These are phyloP conservation scores for Wickerhamiella allomyrinae DNA, from an alignment of 805 yeast genomes.

Conservation along the genomic window DNA sequence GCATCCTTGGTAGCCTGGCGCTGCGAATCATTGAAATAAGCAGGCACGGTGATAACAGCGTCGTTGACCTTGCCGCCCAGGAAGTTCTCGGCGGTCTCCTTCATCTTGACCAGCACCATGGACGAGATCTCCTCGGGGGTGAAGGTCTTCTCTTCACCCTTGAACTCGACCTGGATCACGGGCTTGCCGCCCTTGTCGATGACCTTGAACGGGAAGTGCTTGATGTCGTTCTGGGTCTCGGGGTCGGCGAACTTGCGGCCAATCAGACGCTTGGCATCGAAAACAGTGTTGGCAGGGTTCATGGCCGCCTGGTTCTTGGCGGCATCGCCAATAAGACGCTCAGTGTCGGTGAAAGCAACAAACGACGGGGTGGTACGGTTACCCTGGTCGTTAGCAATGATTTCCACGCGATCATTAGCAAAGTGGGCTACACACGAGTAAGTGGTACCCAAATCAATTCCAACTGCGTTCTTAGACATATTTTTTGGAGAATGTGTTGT, in stretches of 20 bases:
- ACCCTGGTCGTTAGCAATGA: conserved; percentile 95
- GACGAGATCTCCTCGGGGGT: conserved; percentile 93
- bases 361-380: conserved; percentile 96
- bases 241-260: conserved; percentile 70
- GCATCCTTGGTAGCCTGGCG: conserved; percentile 98
- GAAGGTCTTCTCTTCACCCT: conserved; percentile 75
- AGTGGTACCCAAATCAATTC: conserved; percentile 73
- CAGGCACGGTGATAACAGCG: conserved; percentile 94
- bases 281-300: conserved; percentile 87
- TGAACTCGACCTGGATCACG: conserved; percentile 68
- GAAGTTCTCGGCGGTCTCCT: conserved; percentile 82
- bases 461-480: conserved; percentile 18
- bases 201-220: conserved; percentile 81
- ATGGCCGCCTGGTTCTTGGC: conserved; percentile 98
- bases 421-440: conserved; percentile 94
- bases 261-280: conserved; percentile 90
- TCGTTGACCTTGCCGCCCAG: conserved; percentile 73
- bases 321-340: conserved; percentile 92
- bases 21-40: conserved; percentile 94
- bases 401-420: conserved; percentile 78
- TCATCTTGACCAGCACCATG: conserved; percentile 86
- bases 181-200: conserved; percentile 75
- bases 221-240: conserved; percentile 64
- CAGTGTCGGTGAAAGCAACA: conserved; percentile 91
- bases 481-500: not conserved